phyloP scores from a whole-genome alignment of 441 rosid genomes.

The Croton setiger region DNA sequence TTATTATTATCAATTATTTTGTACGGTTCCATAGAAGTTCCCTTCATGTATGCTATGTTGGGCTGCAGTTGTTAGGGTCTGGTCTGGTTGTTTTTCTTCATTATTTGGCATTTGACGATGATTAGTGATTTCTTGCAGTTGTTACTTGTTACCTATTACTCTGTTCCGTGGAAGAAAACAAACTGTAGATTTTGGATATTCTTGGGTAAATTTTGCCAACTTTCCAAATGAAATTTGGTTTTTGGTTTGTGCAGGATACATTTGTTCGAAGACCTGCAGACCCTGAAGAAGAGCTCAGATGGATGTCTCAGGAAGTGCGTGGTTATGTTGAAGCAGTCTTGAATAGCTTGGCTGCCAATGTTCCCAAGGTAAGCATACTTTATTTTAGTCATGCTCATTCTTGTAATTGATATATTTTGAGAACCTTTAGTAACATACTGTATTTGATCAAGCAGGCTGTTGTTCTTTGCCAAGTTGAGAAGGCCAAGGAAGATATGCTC shows the following conservation, averaged over 20 bases:
- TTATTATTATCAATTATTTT: conserved; percentile 25
- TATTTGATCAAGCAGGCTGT: conserved; percentile 65
- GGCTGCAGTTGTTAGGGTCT: neutral
- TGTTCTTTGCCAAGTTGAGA: conserved; percentile 99
- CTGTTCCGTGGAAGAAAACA: neutral
- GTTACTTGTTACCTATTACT: neutral
- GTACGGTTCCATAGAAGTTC: neutral
- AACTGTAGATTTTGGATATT: neutral
- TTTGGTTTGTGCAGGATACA: conserved; percentile 56
- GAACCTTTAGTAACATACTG: conserved; percentile 15
- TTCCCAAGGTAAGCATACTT: conserved; percentile 70
- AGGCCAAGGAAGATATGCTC: conserved; percentile 98
- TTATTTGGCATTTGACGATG: neutral
- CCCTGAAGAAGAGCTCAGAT: conserved; percentile 98
- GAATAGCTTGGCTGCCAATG: conserved; percentile 98
- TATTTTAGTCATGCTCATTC: conserved; percentile 12
- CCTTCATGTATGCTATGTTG: neutral
- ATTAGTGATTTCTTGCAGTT: neutral
- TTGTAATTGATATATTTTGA: conserved; percentile 9
- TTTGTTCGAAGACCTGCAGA: conserved; percentile 90
- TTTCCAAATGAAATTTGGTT: neutral
- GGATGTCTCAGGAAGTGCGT: conserved; percentile 99
- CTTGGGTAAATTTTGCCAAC: neutral
- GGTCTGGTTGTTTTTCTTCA: neutral
- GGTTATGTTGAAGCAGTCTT: conserved; percentile 99